These are phyloP conservation scores for Pisolithus orientalis DNA, from an alignment of 768 basidiomycete genomes.

Conservation along the genomic window DNA sequence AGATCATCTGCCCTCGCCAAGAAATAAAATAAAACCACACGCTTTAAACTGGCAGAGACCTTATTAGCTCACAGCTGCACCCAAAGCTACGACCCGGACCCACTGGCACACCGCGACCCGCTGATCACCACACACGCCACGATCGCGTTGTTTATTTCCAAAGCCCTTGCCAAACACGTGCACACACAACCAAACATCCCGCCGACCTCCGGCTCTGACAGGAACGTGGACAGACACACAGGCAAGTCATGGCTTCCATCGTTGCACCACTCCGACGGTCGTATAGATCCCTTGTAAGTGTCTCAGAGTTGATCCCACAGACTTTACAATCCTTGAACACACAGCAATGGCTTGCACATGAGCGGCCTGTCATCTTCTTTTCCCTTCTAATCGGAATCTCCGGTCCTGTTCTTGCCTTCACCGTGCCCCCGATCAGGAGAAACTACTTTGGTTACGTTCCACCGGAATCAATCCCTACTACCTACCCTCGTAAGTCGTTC, in stretches of 20 bases:
- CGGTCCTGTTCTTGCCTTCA: slow-evolving; percentile 69
- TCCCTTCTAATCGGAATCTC: slow-evolving; percentile 68
- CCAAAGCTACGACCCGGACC: no score
- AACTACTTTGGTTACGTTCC: slow-evolving; percentile 65
- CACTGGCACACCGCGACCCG: no score
- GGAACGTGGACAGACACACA: neutral
- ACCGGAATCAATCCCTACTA: slow-evolving; percentile 62
- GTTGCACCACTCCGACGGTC: slow-evolving; percentile 22
- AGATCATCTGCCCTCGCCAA: no score
- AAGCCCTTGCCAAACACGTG: slow-evolving; percentile 15
- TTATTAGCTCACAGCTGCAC: no score
- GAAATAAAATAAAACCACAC: no score
- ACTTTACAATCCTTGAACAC: neutral
- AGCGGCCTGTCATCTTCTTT: slow-evolving; percentile 87
- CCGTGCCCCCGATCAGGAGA: slow-evolving; percentile 72
- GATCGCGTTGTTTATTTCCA: no score
- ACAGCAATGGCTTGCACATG: slow-evolving; percentile 88
- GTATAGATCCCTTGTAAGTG: slow-evolving; percentile 25
- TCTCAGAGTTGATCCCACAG: neutral
- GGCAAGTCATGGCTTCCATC: slow-evolving; percentile 21
- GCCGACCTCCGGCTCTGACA: slow-evolving; percentile 10
- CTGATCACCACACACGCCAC: no score
- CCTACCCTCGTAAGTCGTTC: slow-evolving; percentile 66
- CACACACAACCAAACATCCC: slow-evolving; percentile 15
- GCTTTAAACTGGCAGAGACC: no score